phyloP scores from a whole-genome alignment of 208 protist species.

The Balamuthia mandrillaris region DNA sequence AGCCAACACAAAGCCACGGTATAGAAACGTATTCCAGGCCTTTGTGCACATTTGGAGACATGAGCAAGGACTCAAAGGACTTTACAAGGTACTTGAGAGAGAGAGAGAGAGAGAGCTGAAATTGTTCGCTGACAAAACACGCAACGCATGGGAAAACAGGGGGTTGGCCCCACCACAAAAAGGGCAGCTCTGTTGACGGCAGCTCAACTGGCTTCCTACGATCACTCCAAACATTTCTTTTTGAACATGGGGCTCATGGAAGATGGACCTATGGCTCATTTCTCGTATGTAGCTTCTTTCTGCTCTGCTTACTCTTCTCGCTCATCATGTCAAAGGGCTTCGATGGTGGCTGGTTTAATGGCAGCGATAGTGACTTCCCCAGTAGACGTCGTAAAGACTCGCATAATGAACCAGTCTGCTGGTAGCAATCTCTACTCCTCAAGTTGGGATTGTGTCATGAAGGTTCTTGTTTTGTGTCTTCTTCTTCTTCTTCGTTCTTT shows the following conservation, averaged over 20 bases:
- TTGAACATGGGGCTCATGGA: not conserved
- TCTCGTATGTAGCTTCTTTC: not conserved
- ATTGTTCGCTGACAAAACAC: not conserved
- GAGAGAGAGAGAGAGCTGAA: not conserved
- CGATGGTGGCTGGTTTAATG: slow-evolving; percentile 20
- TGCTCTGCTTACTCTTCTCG: not conserved
- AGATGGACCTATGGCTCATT: not conserved
- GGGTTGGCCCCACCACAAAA: slow-evolving; percentile 7
- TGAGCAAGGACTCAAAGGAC: not conserved
- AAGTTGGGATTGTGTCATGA: not conserved
- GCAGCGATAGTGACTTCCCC: slow-evolving; percentile 10
- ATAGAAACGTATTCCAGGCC: not conserved
- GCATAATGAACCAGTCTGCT: slow-evolving; percentile 27
- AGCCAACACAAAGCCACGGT: not conserved
- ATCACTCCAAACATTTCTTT: not conserved
- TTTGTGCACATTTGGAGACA: not conserved
- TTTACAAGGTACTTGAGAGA: not conserved
- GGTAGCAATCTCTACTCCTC: not conserved
- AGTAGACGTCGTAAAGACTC: slow-evolving; percentile 25
- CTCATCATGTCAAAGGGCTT: not conserved
- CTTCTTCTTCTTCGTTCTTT: no score
- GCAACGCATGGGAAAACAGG: not conserved
- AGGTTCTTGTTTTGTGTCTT: not conserved
- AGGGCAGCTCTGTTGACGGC: slow-evolving; percentile 13
- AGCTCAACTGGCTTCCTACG: not conserved